These are phyloP conservation scores for Leptoxyphium fumago DNA, from an alignment of 2,329 filamentous ascomycete genomes.

Conservation along the genomic window DNA sequence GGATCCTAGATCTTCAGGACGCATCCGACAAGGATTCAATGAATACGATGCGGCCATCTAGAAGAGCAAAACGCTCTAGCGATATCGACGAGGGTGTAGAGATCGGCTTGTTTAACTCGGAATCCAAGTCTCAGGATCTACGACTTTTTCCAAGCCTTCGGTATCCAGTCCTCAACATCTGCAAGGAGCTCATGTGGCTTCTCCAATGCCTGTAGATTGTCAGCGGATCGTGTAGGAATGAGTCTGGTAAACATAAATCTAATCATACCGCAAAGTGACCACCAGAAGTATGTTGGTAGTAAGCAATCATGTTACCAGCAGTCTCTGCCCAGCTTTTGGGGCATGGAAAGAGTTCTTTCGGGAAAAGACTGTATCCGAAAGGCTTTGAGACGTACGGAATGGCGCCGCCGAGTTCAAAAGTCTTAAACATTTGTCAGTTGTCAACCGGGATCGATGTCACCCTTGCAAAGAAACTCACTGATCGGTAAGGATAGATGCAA, in stretches of 20 bases:
- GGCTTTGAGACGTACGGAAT: slow-evolving; percentile 25
- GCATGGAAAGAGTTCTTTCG: slow-evolving; percentile 25
- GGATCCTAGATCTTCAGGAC: background rate
- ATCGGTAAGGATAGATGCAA: slow-evolving; percentile 35
- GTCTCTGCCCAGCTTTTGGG: slow-evolving; percentile 23
- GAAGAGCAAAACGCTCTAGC: too few species aligned
- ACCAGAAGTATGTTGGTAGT: slow-evolving; percentile 23
- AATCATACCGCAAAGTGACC: slow-evolving; percentile 24
- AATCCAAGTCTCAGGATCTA: background rate
- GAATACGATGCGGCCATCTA: too few species aligned
- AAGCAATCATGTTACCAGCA: slow-evolving; percentile 22
- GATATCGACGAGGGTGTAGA: too few species aligned
- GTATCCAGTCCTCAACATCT: slow-evolving; percentile 21
- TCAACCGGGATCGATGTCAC: too few species aligned
- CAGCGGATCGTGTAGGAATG: background rate
- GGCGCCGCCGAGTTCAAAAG: slow-evolving; percentile 5
- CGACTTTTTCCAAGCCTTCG: slow-evolving; percentile 15
- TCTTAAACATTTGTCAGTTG: background rate
- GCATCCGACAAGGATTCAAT: too few species aligned
- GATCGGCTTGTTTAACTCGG: background rate
- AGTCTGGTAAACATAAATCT: background rate
- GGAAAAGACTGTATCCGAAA: slow-evolving; percentile 29
- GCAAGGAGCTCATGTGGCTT: slow-evolving; percentile 17
- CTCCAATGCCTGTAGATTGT: slow-evolving; percentile 18
- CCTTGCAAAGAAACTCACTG: slow-evolving; percentile 7